These are phyloP conservation scores for Glonium stellatum DNA, from an alignment of 495 filamentous ascomycete species.

Conservation along the genomic window DNA sequence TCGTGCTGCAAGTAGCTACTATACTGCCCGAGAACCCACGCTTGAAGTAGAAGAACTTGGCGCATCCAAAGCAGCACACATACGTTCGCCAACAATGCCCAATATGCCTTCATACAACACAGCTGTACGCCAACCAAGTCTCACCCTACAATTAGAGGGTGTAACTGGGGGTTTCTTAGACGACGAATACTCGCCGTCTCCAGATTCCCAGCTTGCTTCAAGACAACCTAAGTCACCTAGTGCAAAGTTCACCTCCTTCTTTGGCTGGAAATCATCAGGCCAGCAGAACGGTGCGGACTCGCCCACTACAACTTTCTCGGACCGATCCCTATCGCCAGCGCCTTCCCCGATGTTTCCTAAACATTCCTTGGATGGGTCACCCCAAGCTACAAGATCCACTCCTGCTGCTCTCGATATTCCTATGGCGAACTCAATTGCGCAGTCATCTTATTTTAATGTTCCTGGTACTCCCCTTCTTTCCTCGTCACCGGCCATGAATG, in stretches of 20 bases:
- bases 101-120: constrained; percentile 36
- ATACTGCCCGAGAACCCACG: constrained; percentile 9
- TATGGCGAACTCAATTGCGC: constrained; percentile 29
- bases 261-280: constrained; percentile 59
- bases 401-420: constrained; percentile 38
- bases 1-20: constrained; percentile 17
- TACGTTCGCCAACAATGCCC: constrained; percentile 25
- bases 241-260: constrained; percentile 60
- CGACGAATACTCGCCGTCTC: constrained; percentile 23
- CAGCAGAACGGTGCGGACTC: constrained; percentile 48
- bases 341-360: constrained; percentile 52
- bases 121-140: constrained; percentile 18
- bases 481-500: constrained; percentile 42
- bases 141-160: constrained; percentile 32
- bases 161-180: constrained; percentile 26
- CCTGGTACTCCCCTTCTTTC: constrained; percentile 35
- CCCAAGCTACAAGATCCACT: constrained; percentile 33
- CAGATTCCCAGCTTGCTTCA: constrained; percentile 28
- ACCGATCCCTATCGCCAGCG: constrained; percentile 51
- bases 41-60: constrained; percentile 10
- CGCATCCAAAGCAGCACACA: constrained; percentile 14
- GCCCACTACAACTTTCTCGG: constrained; percentile 58
- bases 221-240: constrained; percentile 53
- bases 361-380: constrained; percentile 27
- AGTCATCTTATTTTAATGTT: constrained; percentile 34